phyloP scores from a whole-genome alignment of 2,329 filamentous ascomycete species.

The Cordyceps farinosa region DNA sequence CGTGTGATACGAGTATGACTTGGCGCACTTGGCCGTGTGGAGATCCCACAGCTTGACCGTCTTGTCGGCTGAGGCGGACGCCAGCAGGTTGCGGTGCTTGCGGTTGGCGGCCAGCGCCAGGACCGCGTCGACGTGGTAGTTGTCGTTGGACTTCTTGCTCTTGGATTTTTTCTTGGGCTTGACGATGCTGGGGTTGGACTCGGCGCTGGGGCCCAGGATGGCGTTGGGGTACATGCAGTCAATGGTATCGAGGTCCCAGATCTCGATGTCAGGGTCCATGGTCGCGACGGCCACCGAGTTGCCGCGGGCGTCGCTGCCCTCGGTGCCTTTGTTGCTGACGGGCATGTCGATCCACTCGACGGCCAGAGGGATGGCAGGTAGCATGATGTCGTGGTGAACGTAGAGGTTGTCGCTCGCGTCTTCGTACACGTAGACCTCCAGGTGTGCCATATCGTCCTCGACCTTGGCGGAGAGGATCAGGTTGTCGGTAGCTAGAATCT shows the following conservation, averaged over 20 bases:
- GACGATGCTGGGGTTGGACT: constrained; percentile 52
- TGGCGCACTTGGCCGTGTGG: constrained; percentile 85
- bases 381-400: constrained; percentile 99
- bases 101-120: constrained; percentile 88
- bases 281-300: constrained; percentile 96
- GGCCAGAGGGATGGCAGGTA: constrained; percentile 91
- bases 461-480: constrained; percentile 88
- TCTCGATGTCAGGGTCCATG: constrained; percentile 97
- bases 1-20: constrained; percentile 92
- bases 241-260: constrained; percentile 94
- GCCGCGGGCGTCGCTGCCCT: constrained; percentile 63
- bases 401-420: constrained; percentile 94
- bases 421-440: constrained; percentile 97
- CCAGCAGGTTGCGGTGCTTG: constrained; percentile 88
- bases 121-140: constrained; percentile 91
- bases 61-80: constrained; percentile 92
- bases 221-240: constrained; percentile 99
- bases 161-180: constrained; percentile 92
- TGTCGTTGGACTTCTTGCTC: constrained; percentile 80
- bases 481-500: constrained; percentile 90
- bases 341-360: constrained; percentile 93
- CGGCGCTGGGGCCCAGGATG: constrained; percentile 75
- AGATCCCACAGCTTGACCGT: constrained; percentile 98
- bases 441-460: constrained; percentile 92
- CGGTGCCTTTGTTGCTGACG: constrained; percentile 63